A percentile compares a stretch with the other conserved stretches of the same genome.
These are phyloP conservation scores for Penicillium decumbens DNA, from an alignment of 2,329 filamentous ascomycete genomes.

Conservation along the genomic window DNA sequence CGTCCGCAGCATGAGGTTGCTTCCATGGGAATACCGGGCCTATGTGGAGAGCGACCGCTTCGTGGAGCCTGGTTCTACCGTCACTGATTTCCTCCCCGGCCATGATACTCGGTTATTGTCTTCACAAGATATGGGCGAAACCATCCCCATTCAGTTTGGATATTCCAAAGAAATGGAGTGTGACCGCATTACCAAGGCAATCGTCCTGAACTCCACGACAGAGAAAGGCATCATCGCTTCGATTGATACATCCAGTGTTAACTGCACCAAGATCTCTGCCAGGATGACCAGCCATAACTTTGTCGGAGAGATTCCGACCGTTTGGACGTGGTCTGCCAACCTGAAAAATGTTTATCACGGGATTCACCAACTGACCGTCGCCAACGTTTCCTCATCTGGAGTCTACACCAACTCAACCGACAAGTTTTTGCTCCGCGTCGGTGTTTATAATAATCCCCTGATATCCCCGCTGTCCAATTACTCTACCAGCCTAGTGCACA, in stretches of 20 bases:
- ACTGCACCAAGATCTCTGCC: conserved; percentile 43
- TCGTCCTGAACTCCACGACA: conserved; percentile 53
- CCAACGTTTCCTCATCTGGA: conserved; percentile 21
- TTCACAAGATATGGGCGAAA: conserved; percentile 49
- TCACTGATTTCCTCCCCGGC: conserved; percentile 57
- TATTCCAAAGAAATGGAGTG: conserved; percentile 61
- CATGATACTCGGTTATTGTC: conserved; percentile 50
- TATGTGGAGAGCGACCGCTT: conserved; percentile 53
- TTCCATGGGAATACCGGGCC: conserved; percentile 48
- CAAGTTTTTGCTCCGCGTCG: not conserved
- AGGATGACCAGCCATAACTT: conserved; percentile 27
- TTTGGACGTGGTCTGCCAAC: conserved; percentile 52
- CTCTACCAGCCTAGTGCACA: conserved; percentile 50
- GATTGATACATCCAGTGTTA: conserved; percentile 43
- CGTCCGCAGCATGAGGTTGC: not conserved
- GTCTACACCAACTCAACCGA: not conserved
- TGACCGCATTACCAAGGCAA: conserved; percentile 46
- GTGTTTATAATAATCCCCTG: not conserved
- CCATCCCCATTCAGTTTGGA: conserved; percentile 47
- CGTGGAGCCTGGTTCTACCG: conserved; percentile 50
- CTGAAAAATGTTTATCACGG: conserved; percentile 57
- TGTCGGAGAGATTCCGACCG: conserved; percentile 51
- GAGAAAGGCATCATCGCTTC: conserved; percentile 42
- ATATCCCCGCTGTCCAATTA: conserved; percentile 49
- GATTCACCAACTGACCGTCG: conserved; percentile 54